These are phyloP conservation scores for Rhizopogon rudus DNA, from an alignment of 768 basidiomycete species.

Conservation along the genomic window DNA sequence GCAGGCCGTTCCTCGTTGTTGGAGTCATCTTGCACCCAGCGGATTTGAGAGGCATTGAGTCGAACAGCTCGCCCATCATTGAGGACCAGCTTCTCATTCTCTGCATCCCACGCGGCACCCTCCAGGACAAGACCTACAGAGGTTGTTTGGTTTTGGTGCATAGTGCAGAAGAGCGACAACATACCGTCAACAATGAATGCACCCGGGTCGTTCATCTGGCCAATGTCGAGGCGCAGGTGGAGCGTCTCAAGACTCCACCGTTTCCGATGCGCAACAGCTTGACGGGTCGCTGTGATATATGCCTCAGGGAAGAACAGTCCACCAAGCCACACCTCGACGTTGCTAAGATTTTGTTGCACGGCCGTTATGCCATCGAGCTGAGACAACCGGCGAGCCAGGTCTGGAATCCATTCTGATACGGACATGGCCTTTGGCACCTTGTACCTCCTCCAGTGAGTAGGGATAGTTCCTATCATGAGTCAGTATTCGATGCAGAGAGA, in stretches of 20 bases:
- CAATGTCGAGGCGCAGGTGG: conserved; percentile 74
- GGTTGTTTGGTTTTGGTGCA: not conserved
- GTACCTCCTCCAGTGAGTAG: conserved; percentile 84
- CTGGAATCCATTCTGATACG: conserved; percentile 80
- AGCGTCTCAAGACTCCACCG: conserved; percentile 92
- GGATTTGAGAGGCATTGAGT: conserved; percentile 76
- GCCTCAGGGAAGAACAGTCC: conserved; percentile 96
- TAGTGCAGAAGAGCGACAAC: not conserved
- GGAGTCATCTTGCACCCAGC: conserved; percentile 67
- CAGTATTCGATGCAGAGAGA: not conserved
- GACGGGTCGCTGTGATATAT: conserved; percentile 92
- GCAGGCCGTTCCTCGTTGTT: conserved; percentile 13
- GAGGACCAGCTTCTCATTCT: conserved; percentile 60
- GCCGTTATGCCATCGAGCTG: conserved; percentile 69
- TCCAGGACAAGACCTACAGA: conserved; percentile 75
- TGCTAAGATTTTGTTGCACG: conserved; percentile 51
- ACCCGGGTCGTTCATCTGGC: conserved; percentile 67
- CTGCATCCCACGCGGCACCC: conserved; percentile 68
- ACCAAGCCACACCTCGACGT: conserved; percentile 87
- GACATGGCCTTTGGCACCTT: conserved; percentile 81
- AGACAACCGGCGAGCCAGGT: conserved; percentile 73
- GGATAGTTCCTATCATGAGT: conserved; percentile 67
- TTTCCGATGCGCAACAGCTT: conserved; percentile 91
- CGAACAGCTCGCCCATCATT: conserved; percentile 83
- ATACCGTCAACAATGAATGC: conserved; percentile 82